Conservation (phyloP, 169 alveolate genomes). For the Perkinsus chesapeaki region DNA sequence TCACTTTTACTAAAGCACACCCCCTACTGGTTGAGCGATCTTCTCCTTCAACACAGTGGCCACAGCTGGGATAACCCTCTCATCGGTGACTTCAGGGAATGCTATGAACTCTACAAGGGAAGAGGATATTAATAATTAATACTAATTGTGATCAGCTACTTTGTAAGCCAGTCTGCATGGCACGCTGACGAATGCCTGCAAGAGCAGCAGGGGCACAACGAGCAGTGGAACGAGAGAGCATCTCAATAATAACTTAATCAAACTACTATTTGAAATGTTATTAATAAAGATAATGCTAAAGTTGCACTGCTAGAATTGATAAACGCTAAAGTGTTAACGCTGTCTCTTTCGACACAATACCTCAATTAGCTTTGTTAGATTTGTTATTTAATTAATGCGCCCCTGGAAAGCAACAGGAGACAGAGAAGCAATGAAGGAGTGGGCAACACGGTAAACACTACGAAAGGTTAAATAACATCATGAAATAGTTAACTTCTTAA, state of each 20-base stretch:
- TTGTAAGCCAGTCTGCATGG: background rate
- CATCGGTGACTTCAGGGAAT: background rate
- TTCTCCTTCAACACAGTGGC: background rate
- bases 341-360: background rate
- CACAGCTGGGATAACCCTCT: background rate
- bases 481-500: no score
- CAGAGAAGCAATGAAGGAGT: no score
- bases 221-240: background rate
- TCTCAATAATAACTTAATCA: background rate
- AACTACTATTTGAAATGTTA: background rate
- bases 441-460: no score
- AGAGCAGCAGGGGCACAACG: background rate
- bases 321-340: background rate
- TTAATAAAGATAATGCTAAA: background rate
- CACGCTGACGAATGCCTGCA: constrained; percentile 1
- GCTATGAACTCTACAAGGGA: background rate
- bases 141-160: background rate
- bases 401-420: no score
- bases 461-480: no score
- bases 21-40: background rate
- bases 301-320: background rate
- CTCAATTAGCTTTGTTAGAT: no score
- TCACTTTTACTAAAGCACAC: background rate
- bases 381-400: no score
- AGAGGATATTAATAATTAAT: background rate